phyloP scores from a whole-genome alignment of 805 yeast species.

The Candida xyloterini region DNA sequence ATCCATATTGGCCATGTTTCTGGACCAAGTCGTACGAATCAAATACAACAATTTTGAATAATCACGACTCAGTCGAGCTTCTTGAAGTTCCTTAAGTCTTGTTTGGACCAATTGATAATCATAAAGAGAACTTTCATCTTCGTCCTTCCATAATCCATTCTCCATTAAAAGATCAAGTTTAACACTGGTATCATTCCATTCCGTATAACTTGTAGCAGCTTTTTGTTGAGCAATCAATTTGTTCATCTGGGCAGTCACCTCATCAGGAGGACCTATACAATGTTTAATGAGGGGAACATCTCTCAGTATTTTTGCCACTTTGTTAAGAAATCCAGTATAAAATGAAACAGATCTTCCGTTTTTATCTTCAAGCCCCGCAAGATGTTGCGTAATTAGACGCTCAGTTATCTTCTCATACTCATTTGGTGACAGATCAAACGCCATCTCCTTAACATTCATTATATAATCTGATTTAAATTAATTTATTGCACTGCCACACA shows the following conservation, averaged over 20 bases:
- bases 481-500: slow-evolving; percentile 1
- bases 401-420: slow-evolving; percentile 31
- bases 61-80: slow-evolving; percentile 58
- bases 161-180: slow-evolving; percentile 63
- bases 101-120: slow-evolving; percentile 62
- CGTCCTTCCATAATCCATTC: slow-evolving; percentile 69
- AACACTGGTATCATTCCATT: slow-evolving; percentile 67
- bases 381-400: slow-evolving; percentile 14
- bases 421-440: slow-evolving; percentile 22
- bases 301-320: slow-evolving; percentile 31
- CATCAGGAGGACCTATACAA: slow-evolving; percentile 39
- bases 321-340: slow-evolving; percentile 1
- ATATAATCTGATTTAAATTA: neutral
- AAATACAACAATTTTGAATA: slow-evolving; percentile 62
- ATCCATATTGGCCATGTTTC: slow-evolving; percentile 87
- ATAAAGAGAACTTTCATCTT: slow-evolving; percentile 60
- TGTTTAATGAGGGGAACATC: slow-evolving; percentile 34
- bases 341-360: slow-evolving; percentile 5
- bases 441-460: slow-evolving; percentile 23
- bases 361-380: slow-evolving; percentile 6
- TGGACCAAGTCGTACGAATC: slow-evolving; percentile 78
- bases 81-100: slow-evolving; percentile 52
- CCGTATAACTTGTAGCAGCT: slow-evolving; percentile 44
- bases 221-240: slow-evolving; percentile 42
- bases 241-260: slow-evolving; percentile 36